Evolutionary conservation across 2,329 filamentous ascomycete species (phyloP).

Genomic region (Eurotiales sp.): DNA sequence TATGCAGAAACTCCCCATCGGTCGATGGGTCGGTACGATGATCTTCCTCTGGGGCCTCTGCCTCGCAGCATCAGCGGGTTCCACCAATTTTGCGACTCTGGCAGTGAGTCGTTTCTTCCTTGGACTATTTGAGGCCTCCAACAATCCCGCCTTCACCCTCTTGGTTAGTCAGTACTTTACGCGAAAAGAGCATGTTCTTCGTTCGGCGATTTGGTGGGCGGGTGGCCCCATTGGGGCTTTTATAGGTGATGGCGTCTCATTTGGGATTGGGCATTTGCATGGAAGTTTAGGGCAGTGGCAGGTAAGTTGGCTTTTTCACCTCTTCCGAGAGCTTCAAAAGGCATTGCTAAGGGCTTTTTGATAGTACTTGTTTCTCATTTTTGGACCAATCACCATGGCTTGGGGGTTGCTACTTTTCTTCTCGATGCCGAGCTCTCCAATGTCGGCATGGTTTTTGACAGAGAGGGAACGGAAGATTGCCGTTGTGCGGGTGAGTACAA

Average conservation of each 20-base stretch:
- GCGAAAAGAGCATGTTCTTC: not conserved
- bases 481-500: not conserved
- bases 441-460: slow-evolving; percentile 4
- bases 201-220: not conserved
- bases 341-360: not conserved
- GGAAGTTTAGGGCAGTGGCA: not conserved
- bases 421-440: not conserved
- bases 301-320: not conserved
- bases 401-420: not conserved
- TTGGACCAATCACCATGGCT: not conserved
- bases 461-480: slow-evolving; percentile 4
- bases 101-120: slow-evolving; percentile 2
- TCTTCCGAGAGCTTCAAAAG: not conserved
- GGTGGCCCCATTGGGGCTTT: not conserved
- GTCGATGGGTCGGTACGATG: slow-evolving; percentile 6
- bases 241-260: not conserved
- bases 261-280: slow-evolving; percentile 5
- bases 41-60: slow-evolving; percentile 5
- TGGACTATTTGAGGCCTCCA: slow-evolving; percentile 11
- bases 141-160: not conserved
- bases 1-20: slow-evolving; percentile 4
- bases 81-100: slow-evolving; percentile 1
- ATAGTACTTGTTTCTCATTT: slow-evolving; percentile 4
- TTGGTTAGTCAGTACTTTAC: not conserved
- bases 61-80: slow-evolving; percentile 1